Percentiles rank a stretch among this genome's conserved stretches.
Evolutionary conservation across 2,329 filamentous ascomycete genomes (phyloP).

Genomic region (Curvularia lunata): DNA sequence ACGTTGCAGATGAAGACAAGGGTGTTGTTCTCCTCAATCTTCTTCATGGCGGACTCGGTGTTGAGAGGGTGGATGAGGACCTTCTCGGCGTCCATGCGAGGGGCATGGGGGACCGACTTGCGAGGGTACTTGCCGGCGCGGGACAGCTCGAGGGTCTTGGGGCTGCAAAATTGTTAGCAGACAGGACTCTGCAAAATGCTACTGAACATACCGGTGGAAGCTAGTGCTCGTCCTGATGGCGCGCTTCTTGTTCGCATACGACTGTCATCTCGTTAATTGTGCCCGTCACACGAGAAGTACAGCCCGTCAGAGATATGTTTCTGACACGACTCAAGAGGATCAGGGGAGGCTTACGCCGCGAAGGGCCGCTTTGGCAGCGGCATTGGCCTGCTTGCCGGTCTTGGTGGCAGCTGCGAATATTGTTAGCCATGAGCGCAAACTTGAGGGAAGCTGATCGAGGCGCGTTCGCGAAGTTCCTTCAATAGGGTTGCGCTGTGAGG

Average conservation of each 20-base stretch:
- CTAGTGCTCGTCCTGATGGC: constrained; percentile 91
- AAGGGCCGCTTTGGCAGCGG: constrained; percentile 94
- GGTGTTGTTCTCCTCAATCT: constrained; percentile 99
- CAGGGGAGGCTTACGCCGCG: constrained; percentile 76
- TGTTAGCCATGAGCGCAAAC: constrained; percentile 33
- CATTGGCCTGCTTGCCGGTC: constrained; percentile 76
- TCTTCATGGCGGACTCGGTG: constrained; percentile 99
- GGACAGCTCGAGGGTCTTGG: constrained; percentile 92
- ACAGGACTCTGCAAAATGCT: neutral
- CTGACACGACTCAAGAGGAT: constrained; percentile 57
- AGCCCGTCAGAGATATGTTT: constrained; percentile 60
- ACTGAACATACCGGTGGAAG: constrained; percentile 73
- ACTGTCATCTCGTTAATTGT: constrained; percentile 58
- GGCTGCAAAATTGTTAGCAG: constrained; percentile 47
- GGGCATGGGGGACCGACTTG: constrained; percentile 88
- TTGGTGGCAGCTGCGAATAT: constrained; percentile 62
- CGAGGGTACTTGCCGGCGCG: constrained; percentile 95
- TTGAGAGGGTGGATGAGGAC: constrained; percentile 96
- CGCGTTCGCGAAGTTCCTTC: constrained; percentile 31
- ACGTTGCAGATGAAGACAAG: constrained; percentile 96
- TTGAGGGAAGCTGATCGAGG: constrained; percentile 24
- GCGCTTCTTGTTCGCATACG: constrained; percentile 82
- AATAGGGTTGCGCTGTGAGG: constrained; percentile 13
- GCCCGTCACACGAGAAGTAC: constrained; percentile 50
- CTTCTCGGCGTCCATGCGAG: constrained; percentile 96